Conservation (phyloP, 495 filamentous ascomycete genomes). For the Pyrenula aspistea region DNA sequence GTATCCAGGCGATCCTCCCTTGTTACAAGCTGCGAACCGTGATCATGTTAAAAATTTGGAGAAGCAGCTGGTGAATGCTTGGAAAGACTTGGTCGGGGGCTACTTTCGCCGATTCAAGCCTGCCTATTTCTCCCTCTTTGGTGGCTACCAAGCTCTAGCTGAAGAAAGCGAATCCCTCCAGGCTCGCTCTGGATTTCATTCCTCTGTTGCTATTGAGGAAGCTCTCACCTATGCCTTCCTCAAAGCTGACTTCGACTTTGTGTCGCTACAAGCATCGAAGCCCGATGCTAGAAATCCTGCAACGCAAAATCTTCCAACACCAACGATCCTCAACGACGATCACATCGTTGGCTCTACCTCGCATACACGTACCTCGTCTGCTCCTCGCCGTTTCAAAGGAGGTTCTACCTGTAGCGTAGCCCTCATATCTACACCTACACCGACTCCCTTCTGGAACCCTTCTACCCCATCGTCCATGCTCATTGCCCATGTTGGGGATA, state of each 20-base stretch:
- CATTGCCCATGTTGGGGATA: slow-evolving; percentile 90
- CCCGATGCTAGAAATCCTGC: slow-evolving; percentile 47
- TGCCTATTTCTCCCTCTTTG: slow-evolving; percentile 38
- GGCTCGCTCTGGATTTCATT: background rate
- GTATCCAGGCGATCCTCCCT: slow-evolving; percentile 16
- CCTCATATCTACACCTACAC: slow-evolving; percentile 81
- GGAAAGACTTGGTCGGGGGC: slow-evolving; percentile 76
- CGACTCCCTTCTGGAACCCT: slow-evolving; percentile 91
- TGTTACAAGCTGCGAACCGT: slow-evolving; percentile 27
- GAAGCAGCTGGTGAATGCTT: slow-evolving; percentile 54
- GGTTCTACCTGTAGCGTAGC: slow-evolving; percentile 84
- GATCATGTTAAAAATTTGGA: slow-evolving; percentile 42
- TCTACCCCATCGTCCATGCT: slow-evolving; percentile 67
- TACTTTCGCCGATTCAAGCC: slow-evolving; percentile 89
- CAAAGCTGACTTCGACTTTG: slow-evolving; percentile 83
- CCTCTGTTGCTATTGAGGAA: slow-evolving; percentile 29
- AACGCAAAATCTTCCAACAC: slow-evolving; percentile 29
- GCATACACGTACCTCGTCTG: background rate
- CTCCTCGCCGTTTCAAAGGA: slow-evolving; percentile 65
- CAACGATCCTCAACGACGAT: slow-evolving; percentile 41
- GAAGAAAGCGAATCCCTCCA: slow-evolving; percentile 9
- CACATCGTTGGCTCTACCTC: slow-evolving; percentile 43
- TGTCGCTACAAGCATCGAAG: slow-evolving; percentile 69
- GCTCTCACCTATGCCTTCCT: slow-evolving; percentile 80
- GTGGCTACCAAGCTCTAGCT: slow-evolving; percentile 7